A percentile compares a stretch with the other conserved stretches of the same genome.
phyloP scores from a whole-genome alignment of 208 protist species.

The Wallacemonas sp. region DNA sequence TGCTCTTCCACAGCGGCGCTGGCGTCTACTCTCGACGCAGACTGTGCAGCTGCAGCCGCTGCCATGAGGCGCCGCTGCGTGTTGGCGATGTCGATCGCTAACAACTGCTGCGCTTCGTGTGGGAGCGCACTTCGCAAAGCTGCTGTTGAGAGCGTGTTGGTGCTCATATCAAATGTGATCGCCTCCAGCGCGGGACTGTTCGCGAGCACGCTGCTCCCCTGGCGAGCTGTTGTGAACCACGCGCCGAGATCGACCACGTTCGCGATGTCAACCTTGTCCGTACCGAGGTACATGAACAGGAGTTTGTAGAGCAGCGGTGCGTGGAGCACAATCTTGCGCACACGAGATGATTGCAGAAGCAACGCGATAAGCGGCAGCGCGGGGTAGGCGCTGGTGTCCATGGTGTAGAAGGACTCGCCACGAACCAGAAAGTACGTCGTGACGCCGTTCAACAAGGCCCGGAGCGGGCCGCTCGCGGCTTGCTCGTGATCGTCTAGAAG shows the following conservation, averaged over 20 bases:
- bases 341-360: constrained; percentile 40
- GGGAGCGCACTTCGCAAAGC: constrained; percentile 20
- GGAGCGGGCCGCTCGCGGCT: constrained; percentile 24
- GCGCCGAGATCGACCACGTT: constrained; percentile 60
- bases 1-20: not conserved
- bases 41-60: not conserved
- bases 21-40: not conserved
- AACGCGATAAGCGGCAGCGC: constrained; percentile 51
- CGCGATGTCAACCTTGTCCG: constrained; percentile 59
- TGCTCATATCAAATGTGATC: not conserved
- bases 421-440: constrained; percentile 48
- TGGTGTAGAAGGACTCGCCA: constrained; percentile 43
- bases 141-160: not conserved
- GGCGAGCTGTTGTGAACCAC: constrained; percentile 36
- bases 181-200: not conserved
- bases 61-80: not conserved
- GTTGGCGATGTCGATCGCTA: constrained; percentile 5
- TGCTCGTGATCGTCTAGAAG: constrained; percentile 32
- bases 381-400: constrained; percentile 36
- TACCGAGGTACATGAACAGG: constrained; percentile 75
- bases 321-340: constrained; percentile 58
- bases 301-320: constrained; percentile 52
- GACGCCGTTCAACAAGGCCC: constrained; percentile 25
- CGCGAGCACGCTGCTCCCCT: constrained; percentile 4
- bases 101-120: constrained; percentile 10